Conservation (phyloP, 768 basidiomycete species). For the Pleurotus platypus region DNA sequence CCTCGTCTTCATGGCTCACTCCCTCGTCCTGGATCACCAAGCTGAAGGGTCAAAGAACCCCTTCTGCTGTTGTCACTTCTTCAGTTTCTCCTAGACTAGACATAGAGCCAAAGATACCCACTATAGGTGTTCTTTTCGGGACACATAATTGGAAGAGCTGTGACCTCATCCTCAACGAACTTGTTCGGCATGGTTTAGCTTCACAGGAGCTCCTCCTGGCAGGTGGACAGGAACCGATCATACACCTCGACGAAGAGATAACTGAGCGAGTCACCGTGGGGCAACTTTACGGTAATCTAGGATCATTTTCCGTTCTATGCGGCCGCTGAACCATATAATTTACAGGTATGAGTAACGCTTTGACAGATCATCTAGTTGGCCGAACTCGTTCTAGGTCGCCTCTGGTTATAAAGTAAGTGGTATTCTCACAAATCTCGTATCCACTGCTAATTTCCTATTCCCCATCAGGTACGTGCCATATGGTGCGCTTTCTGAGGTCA, state of each 20-base stretch:
- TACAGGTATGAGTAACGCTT: slow-evolving; percentile 80
- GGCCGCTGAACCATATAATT: not conserved
- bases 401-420: slow-evolving; percentile 68
- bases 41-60: not conserved
- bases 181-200: slow-evolving; percentile 57
- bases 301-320: too few relatives aligned
- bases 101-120: slow-evolving; percentile 15
- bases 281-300: slow-evolving; percentile 71
- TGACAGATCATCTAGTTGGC: slow-evolving; percentile 67
- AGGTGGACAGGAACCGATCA: slow-evolving; percentile 17
- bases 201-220: slow-evolving; percentile 13
- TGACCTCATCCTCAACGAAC: slow-evolving; percentile 53
- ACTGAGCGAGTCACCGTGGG: slow-evolving; percentile 69
- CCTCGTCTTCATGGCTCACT: slow-evolving; percentile 6
- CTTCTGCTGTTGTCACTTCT: not conserved
- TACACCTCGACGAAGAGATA: slow-evolving; percentile 49
- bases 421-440: slow-evolving; percentile 2
- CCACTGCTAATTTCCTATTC: not conserved
- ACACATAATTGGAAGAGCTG: slow-evolving; percentile 83
- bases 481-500: slow-evolving; percentile 69
- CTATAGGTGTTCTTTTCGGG: slow-evolving; percentile 73
- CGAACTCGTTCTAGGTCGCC: slow-evolving; percentile 53
- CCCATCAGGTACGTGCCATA: slow-evolving; percentile 64
- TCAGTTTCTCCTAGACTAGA: slow-evolving; percentile 7
- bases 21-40: slow-evolving; percentile 3